Percentiles rank a stretch among this genome's conserved stretches.
Evolutionary conservation across 352 stramenopile species (phyloP).

Genomic region (Globisporangium radiosum): DNA sequence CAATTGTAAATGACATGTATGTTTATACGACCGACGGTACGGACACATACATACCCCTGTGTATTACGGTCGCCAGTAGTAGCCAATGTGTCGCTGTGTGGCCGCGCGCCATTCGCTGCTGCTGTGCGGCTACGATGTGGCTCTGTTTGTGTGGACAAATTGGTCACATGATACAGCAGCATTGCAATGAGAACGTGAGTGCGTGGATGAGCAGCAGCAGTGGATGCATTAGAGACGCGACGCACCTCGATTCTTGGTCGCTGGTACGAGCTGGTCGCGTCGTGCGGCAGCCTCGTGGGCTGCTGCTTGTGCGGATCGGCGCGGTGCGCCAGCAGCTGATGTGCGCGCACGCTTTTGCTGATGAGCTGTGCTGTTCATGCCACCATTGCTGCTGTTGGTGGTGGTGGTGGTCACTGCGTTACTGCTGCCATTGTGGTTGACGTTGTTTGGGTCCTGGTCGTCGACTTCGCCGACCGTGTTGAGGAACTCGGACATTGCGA

Average conservation of each 20-base stretch:
- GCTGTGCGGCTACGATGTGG: no score
- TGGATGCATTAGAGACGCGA: no score
- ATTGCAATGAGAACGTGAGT: no score
- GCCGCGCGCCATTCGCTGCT: no score
- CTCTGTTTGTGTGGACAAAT: no score
- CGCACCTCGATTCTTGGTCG: not conserved
- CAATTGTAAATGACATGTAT: no score
- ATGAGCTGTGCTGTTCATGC: not conserved
- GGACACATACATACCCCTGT: no score
- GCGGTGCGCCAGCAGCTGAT: not conserved
- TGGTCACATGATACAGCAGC: no score
- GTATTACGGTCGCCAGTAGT: no score
- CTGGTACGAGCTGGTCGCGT: not conserved
- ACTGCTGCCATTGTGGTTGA: not conserved
- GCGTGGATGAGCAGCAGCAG: no score
- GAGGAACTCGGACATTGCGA: conserved; percentile 58
- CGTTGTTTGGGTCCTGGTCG: conserved; percentile 18
- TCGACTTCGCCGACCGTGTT: conserved; percentile 62
- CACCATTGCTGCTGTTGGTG: not conserved
- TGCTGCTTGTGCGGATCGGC: not conserved
- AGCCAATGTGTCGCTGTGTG: no score
- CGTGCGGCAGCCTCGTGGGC: not conserved
- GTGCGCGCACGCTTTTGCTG: conserved; percentile 12
- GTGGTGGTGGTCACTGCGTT: not conserved
- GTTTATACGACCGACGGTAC: no score